These are phyloP conservation scores for Verticillium nubilum DNA, from an alignment of 2,329 filamentous ascomycete genomes.

Conservation along the genomic window DNA sequence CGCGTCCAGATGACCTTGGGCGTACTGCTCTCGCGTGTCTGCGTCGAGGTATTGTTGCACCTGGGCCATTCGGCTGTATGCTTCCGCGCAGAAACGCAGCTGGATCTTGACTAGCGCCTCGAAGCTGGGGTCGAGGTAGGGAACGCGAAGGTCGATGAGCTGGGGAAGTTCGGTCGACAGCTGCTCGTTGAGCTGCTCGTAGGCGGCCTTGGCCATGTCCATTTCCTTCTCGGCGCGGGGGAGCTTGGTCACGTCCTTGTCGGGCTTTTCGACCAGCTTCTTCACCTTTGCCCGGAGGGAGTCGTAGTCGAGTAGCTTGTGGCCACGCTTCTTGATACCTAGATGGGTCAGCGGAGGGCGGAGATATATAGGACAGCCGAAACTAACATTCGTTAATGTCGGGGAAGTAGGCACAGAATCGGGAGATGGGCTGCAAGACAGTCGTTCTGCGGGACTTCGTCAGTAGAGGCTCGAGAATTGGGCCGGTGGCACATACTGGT, in stretches of 20 bases:
- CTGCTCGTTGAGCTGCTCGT: slow-evolving; percentile 97
- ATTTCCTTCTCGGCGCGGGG: slow-evolving; percentile 94
- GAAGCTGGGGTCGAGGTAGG: slow-evolving; percentile 94
- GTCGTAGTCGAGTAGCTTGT: slow-evolving; percentile 98
- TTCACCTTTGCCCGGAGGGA: slow-evolving; percentile 93
- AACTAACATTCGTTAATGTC: slow-evolving; percentile 90
- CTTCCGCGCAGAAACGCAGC: slow-evolving; percentile 93
- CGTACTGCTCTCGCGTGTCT: slow-evolving; percentile 93
- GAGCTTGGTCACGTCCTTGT: slow-evolving; percentile 96
- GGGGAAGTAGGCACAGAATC: slow-evolving; percentile 97
- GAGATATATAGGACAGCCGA: no score
- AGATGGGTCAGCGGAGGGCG: neutral
- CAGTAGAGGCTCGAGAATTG: slow-evolving; percentile 2
- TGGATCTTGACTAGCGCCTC: slow-evolving; percentile 99
- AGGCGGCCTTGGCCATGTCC: slow-evolving; percentile 86
- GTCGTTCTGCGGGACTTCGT: slow-evolving; percentile 58
- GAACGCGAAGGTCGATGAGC: slow-evolving; percentile 92
- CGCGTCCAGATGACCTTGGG: slow-evolving; percentile 83
- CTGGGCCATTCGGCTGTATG: slow-evolving; percentile 96
- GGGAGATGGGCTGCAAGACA: slow-evolving; percentile 88
- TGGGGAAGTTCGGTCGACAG: slow-evolving; percentile 89
- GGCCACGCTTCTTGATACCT: slow-evolving; percentile 95
- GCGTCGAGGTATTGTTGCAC: slow-evolving; percentile 97
- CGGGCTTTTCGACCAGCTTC: slow-evolving; percentile 94
- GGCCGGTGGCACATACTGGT: slow-evolving; percentile 49